Conservation (phyloP, 768 basidiomycete species). For the Tricholoma saponaceum region DNA sequence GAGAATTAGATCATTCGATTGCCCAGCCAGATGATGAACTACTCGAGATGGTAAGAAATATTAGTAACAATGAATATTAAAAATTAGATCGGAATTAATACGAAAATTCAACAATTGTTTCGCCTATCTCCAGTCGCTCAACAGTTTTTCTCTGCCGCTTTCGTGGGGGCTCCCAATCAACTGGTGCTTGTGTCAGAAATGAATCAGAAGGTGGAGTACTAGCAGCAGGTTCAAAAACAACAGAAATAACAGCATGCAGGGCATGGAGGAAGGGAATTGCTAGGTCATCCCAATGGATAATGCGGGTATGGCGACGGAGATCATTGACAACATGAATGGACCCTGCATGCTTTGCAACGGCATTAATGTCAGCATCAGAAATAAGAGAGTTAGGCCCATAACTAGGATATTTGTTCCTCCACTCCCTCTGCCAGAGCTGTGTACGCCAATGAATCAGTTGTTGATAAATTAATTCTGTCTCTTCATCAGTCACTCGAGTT, state of each 20-base stretch:
- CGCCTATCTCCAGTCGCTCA: background rate
- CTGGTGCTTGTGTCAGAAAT: background rate
- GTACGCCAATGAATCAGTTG: background rate
- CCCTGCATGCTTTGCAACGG: background rate
- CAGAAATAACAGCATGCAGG: background rate
- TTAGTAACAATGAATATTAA: background rate
- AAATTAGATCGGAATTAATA: background rate
- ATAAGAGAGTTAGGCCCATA: background rate
- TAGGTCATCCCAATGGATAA: background rate
- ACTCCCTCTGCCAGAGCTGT: background rate
- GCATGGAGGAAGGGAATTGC: background rate
- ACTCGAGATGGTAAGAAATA: background rate
- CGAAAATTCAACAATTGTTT: background rate
- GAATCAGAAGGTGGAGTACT: background rate
- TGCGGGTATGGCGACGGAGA: background rate
- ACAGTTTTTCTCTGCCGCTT: background rate
- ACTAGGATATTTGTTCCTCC: background rate
- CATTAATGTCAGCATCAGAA: background rate
- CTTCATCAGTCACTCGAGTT: background rate
- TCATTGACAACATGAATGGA: conserved; percentile 1
- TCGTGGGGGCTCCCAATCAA: background rate
- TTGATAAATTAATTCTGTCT: background rate
- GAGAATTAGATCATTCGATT: background rate
- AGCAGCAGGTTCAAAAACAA: background rate
- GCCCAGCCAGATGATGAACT: background rate